Percentiles rank a stretch among this genome's conserved stretches.
Evolutionary conservation across 176 grass and related monocot species (phyloP).

Genomic region (Aechmea fasciata): DNA sequence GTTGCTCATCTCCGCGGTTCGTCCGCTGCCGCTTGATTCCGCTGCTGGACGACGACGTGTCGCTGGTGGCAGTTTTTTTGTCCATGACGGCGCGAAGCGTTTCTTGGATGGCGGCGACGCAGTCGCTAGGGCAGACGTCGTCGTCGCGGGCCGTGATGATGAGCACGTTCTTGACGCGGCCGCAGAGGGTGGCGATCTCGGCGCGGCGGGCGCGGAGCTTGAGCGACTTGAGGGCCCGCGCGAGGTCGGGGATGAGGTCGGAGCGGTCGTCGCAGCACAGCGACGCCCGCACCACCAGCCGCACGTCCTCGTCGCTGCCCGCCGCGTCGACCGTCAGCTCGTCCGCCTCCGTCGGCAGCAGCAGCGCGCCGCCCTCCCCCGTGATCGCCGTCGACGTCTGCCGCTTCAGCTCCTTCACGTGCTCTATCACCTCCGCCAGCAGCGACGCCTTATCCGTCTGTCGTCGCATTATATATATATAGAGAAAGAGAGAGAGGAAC

Average conservation of each 20-base stretch:
- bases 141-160: conserved; percentile 39
- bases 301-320: conserved; percentile 36
- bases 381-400: conserved; percentile 75
- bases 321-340: conserved; percentile 65
- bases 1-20: conserved; percentile 53
- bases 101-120: conserved; percentile 73
- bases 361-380: conserved; percentile 11
- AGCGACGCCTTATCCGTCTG: conserved; percentile 98
- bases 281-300: conserved; percentile 60
- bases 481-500: no score
- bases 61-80: conserved; percentile 38
- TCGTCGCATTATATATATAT: conserved; percentile 11
- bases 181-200: conserved; percentile 82
- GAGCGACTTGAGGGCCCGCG: conserved; percentile 54
- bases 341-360: conserved; percentile 84
- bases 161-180: conserved; percentile 85
- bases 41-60: conserved; percentile 45
- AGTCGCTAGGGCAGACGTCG: conserved; percentile 22
- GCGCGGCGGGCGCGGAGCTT: conserved; percentile 54
- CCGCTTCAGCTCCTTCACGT: conserved; percentile 95
- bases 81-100: conserved; percentile 68
- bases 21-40: conserved; percentile 89
- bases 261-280: conserved; percentile 92
- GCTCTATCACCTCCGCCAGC: conserved; percentile 88
- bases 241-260: conserved; percentile 83